These are phyloP conservation scores for Axilococcus clingmanii DNA, from an alignment of 139 green algal species.

Conservation along the genomic window DNA sequence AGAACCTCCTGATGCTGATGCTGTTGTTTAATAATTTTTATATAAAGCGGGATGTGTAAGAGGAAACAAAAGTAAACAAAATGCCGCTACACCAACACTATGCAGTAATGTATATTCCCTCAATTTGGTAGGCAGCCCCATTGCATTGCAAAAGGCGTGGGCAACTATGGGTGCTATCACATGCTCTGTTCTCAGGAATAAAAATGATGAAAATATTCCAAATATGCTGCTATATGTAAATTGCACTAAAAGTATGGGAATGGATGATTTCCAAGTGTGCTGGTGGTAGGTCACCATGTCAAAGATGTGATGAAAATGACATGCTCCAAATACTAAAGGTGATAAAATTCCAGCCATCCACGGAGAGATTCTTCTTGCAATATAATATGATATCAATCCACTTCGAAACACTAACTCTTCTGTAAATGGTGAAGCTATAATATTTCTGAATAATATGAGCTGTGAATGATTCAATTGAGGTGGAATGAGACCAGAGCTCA, in stretches of 20 bases:
- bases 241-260: not conserved
- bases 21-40: not conserved
- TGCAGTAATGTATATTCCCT: too few relatives aligned
- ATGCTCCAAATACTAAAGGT: slow-evolving; percentile 64
- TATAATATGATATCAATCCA: slow-evolving; percentile 61
- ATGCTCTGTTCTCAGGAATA: slow-evolving; percentile 44
- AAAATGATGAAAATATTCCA: slow-evolving; percentile 52
- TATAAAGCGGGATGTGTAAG: not conserved
- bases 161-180: slow-evolving; percentile 29
- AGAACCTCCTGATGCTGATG: slow-evolving; percentile 6
- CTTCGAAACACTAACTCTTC: slow-evolving; percentile 77
- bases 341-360: slow-evolving; percentile 27
- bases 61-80: too few relatives aligned
- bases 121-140: slow-evolving; percentile 65
- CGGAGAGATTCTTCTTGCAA: not conserved
- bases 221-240: slow-evolving; percentile 62
- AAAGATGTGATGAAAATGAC: slow-evolving; percentile 66
- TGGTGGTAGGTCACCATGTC: slow-evolving; percentile 37
- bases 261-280: not conserved
- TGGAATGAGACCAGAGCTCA: too few relatives aligned
- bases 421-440: slow-evolving; percentile 45
- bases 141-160: slow-evolving; percentile 66
- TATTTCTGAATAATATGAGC: slow-evolving; percentile 26
- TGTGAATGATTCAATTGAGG: too few relatives aligned
- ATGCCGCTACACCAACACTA: too few relatives aligned